Base-by-base conservation (phyloP, 139 green algal genomes). In the Tetraselmis chui region DNA sequence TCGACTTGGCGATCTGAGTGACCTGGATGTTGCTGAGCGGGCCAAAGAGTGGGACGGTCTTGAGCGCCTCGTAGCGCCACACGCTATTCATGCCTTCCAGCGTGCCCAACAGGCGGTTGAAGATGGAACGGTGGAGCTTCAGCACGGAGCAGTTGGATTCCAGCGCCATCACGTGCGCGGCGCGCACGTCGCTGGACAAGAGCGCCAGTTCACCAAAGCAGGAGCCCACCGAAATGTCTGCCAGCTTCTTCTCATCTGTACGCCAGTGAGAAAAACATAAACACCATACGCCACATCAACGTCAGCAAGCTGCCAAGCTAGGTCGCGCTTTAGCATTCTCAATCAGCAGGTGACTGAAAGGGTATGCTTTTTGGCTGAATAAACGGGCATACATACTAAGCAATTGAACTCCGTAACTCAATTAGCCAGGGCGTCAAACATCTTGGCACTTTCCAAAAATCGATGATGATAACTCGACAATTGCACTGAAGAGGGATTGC, bases 161-260 rank as follows among this genome's bases (percentile, higher is more conserved):
- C 45, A 67, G 45, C 45, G 45, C 45, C 45, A 67, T 67, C 11
- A 67, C 45, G 45, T 67, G 45, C 45, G 45, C 45, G 11, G 45
- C 45, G 18, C 45, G 45, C 11, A 67, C 45, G 45, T 67, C 18
- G 45, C 91, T 83, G 2, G 87, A 82, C 59, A 98, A 88, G 86
- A 98, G 86, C 11, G 94, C 95, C 83, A 94, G 88, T 87, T 98
- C 95, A 1, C 95, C 95, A 91, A 98, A 98, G 88, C 93, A 97
- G 75, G 89, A 89, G 1, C 94, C 95, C 77, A 90, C 86, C 31
- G 82, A 82, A 23, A 97, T 91, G 0, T 83, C 82, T 0, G 90
- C 90, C 76, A 93, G 83, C 88, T 93, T 89, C 25, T 67, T 67
- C 45, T 67, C 45, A 67, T 67, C 45, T 67, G 45, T 18, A 18